Base-by-base conservation (phyloP, 176 grass and related monocot species). In the Alloteropsis semialata region DNA sequence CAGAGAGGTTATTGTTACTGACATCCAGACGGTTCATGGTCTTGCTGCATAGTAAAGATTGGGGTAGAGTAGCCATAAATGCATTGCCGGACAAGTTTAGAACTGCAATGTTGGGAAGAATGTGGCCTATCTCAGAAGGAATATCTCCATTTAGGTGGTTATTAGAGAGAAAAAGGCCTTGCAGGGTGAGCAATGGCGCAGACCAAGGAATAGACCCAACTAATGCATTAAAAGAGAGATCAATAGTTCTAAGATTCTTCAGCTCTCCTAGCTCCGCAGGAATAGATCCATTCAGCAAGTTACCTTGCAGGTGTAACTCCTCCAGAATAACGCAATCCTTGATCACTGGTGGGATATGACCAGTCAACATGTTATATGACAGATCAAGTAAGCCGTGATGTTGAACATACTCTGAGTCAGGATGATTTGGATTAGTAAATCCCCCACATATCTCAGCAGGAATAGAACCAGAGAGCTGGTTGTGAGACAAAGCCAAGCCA, bases 381-480 rank as follows among this genome's bases (percentile, higher is more conserved):
- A 98, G 83, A 86, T 98, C 96, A 72, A 98, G 91, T 50, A 95
- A 75, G n/a, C 96, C 96, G 32, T 98, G 89, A 53, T 96, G 96
- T 82, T 96, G 96, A 41, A 89, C 75, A 90, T 96, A 99, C 69
- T 99, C 96, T 0, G 96, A 99, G 87, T 93, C 93, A 6, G 96
- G 93, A 75, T 88, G 90, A 86, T 66, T 75, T 28, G 71, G 76
- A 72, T 78, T 88, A 78, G 89, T 81, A 85, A 95, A 99, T 45
- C 96, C 72, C 67, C 80, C 72, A 57, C 96, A 98, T 60, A 98
- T 87, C 71, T 44, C 72, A 8, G 60, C 34, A 41, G 90, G 88
- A 68, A 98, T 90, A 80, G 82, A 84, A 51, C 96, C 96, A 43
- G 93, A 92, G 18, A 98, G 80, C 48, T 57, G 85, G 50, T 97